Base-by-base conservation (phyloP, 2,329 filamentous ascomycete species). In the Emmonsiellopsis sp. region DNA sequence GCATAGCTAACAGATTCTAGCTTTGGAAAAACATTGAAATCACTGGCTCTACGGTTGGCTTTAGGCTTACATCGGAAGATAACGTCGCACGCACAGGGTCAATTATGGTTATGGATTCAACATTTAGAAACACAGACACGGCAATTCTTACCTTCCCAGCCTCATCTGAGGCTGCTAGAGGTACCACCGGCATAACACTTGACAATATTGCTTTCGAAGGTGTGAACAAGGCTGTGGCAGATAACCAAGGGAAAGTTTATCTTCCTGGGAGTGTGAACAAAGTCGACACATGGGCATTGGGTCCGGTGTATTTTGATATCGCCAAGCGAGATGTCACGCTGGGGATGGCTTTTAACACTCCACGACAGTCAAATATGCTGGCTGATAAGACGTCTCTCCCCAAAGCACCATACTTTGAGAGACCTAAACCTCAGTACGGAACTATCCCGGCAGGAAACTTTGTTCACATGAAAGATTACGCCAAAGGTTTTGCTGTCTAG, bases 371-470 rank as follows among this genome's bases (percentile, higher is more conserved):
- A 6, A 45, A 26, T 2, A 35, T 52, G 30, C 15, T 50, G 30
- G 9, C 35, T 8, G 37, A 50, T 15, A 32, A 34, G 11, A 10
- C 47, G 5, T 6, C 37, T n/a, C 45, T 54, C 7, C 52, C 52
- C 2, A 49, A 54, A 38, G 38, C 46, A 8, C 45, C 52, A 16
- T 54, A 41, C 40, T 54, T 50, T 43, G 47, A 54, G 30, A 57
- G 55, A 5, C 55, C 59, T 1, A 52, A n/a, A 53, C 55, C 30
- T 54, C 59, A 31, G 53, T 63, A 58, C 30, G 41, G 52, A 6
- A 43, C 46, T 7, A 35, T 59, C 32, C 35, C 52, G n/a, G 38
- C 8, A 8, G 16, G 20, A 5, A 26, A 38, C 2, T 54, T 54
- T 50, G 30, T 54, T 30, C 45, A 50, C 32, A 50, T 54, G 52